Evolutionary conservation across 306 rosid genomes (phyloP), one percentile per base, ranked within the genome.

Genomic region (Fagus crenata): DNA sequence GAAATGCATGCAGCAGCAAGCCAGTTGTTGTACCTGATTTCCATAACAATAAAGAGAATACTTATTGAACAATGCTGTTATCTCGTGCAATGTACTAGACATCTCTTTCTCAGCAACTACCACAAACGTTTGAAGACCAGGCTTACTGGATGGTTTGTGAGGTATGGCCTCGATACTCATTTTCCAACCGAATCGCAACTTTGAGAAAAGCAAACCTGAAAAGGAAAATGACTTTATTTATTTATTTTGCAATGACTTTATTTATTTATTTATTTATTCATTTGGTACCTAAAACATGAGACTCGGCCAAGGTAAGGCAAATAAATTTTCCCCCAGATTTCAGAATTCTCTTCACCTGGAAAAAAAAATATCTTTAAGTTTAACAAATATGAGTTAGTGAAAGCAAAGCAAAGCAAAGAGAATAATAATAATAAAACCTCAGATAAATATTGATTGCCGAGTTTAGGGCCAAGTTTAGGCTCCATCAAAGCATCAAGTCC

Each of bases 401-500:
- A 22, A 22, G 28, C 28, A 22, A 22, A 22, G 46, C 39, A 67
- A 43, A 31, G 33, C 2, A 41, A 82, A 61, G 59, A 17, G 61
- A 18, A 36, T 35, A 22, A 17, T 22, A 22, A 22, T 22, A 22
- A 22, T 22, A 22, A 22, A 53, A 92, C 98, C 98, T 95, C 96
- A 0, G 91, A 83, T 33, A 95, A 84, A 84, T 90, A 95, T 80
- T 85, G 90, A 61, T 76, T 86, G 67, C 98, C 98, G 63, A 95
- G 69, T 77, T 85, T 87, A 14, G 96, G 78, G n/a, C 98, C 98
- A 72, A 78, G 86, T 74, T 92, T 89, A 5, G 98, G 98, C 83
- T 95, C 98, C 98, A 92, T 95, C 53, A 95, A 81, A 78, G 98
- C 98, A 81, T 95, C 98, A 87, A 95, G 80, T 64, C 97, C 98